phyloP scores from a whole-genome alignment of 2,329 filamentous ascomycete species.

The Apiospora marii region DNA sequence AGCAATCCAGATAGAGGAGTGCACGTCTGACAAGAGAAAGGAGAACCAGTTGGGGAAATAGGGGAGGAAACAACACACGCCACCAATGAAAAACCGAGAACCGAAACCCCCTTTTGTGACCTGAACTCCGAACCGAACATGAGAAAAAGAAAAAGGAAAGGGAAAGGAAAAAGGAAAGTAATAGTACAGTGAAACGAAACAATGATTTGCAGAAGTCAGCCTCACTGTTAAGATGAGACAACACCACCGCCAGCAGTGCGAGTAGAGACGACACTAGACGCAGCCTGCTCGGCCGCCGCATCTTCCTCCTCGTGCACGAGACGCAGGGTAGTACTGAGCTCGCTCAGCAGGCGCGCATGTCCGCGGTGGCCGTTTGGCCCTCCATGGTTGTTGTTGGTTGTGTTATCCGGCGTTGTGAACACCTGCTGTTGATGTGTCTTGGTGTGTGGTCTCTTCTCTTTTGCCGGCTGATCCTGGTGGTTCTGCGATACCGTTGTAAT shows the following conservation, averaged over 20 bases:
- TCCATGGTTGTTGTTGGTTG: neutral
- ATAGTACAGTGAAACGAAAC: neutral
- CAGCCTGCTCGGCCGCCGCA: neutral
- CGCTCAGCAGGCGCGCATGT: slow-evolving; percentile 12
- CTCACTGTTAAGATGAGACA: neutral
- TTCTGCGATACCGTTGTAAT: neutral
- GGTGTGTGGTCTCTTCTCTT: neutral
- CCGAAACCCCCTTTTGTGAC: neutral
- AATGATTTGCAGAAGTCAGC: too few species aligned
- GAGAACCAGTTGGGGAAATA: neutral
- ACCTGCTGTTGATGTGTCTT: neutral
- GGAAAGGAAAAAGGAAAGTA: neutral
- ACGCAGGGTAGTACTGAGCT: slow-evolving; percentile 19
- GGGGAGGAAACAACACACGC: neutral
- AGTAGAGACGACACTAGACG: neutral
- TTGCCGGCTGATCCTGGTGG: too few species aligned
- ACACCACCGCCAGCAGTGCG: neutral
- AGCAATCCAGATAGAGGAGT: neutral
- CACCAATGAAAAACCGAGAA: neutral
- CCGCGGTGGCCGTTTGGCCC: neutral
- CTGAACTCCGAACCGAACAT: slow-evolving; percentile 7
- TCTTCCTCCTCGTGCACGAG: slow-evolving; percentile 22
- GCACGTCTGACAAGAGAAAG: neutral
- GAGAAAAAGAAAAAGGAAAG: neutral
- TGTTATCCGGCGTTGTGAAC: neutral